Percentiles rank a stretch among this genome's conserved stretches.
Evolutionary conservation across 352 stramenopile genomes (phyloP).

Genomic region (Phytophthora pinifolia): DNA sequence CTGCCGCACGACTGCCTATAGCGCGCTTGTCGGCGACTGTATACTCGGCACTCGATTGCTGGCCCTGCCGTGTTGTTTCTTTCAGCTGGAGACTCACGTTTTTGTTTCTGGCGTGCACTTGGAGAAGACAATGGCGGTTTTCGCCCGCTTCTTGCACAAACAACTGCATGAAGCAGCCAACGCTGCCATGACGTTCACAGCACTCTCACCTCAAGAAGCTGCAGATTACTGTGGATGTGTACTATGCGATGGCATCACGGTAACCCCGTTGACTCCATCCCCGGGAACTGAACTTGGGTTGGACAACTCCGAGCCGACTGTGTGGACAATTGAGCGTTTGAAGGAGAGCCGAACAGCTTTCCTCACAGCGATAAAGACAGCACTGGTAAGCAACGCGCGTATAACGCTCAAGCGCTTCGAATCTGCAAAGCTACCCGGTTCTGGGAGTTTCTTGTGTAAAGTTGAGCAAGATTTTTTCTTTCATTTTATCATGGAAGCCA

Average conservation of each 20-base stretch:
- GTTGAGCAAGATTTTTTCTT: slow-evolving; percentile 43
- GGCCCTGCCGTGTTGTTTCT: slow-evolving; percentile 5
- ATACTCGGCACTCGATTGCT: slow-evolving; percentile 11
- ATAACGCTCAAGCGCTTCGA: slow-evolving; percentile 35
- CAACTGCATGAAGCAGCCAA: slow-evolving; percentile 36
- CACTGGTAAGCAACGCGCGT: slow-evolving; percentile 32
- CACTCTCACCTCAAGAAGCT: slow-evolving; percentile 14
- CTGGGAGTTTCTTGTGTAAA: slow-evolving; percentile 10
- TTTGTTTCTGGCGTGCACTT: slow-evolving; percentile 37
- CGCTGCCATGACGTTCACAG: slow-evolving; percentile 6
- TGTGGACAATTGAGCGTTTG: slow-evolving; percentile 30
- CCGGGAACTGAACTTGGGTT: neutral
- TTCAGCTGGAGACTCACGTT: slow-evolving; percentile 39
- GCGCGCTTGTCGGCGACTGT: slow-evolving; percentile 29
- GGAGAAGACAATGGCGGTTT: slow-evolving; percentile 50
- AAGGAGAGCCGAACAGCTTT: slow-evolving; percentile 40
- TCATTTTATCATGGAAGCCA: slow-evolving; percentile 30
- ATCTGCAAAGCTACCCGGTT: neutral
- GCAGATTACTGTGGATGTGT: slow-evolving; percentile 14
- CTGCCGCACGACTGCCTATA: slow-evolving; percentile 20
- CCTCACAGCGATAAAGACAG: slow-evolving; percentile 44
- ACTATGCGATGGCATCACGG: slow-evolving; percentile 17
- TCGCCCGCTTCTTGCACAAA: slow-evolving; percentile 49
- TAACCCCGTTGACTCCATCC: slow-evolving; percentile 6
- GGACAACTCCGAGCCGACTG: neutral